Base-by-base conservation (phyloP, 805 yeast species). In the Saccharomycopsis sp. region DNA sequence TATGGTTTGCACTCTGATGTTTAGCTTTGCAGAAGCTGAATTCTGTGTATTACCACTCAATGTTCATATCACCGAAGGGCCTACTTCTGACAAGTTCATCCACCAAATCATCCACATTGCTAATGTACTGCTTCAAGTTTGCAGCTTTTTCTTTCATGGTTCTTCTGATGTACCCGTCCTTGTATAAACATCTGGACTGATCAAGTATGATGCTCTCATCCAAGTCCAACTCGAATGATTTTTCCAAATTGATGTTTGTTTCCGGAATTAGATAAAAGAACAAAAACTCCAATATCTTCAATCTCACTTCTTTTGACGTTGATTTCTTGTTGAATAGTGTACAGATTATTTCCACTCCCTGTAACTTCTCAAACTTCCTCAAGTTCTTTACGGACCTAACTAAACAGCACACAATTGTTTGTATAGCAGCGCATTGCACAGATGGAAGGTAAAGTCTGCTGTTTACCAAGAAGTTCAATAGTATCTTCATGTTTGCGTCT, bases 181-280 rank as follows among this genome's bases (percentile, higher is more conserved):
- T 42, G 25, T 39, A 41, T 21, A 44, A 33, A 16, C 21, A 25
- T 31, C 30, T 41, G 4, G 44, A 37, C 15, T 45, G 46, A 21
- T 47, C 46, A 4, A 50, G 42, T 7, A 43, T 38, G 31, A 43
- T 43, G 21, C 36, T 29, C 36, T 45, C 51, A 23, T 49, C 45
- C 7, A 45, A 36, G 16, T 46, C 27, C 46, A 39, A 26, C 5
- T 42, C 41, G 22, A 35, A 39, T 3, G 48, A 38, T 20, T 43
- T 41, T 31, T 45, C 52, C 8, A 42, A 34, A 13, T 39, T 43
- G 2, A 43, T 34, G 13, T 46, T 39, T 1, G 69, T 59, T 55
- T 80, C 89, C 9, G 85, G 86, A 6, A 74, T 65, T 41, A 81
- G 58, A 52, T 81, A 80, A 53, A 80, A 77, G 41, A 80, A 71